phyloP scores from a whole-genome alignment of 2,329 filamentous ascomycete species.

The Colletotrichum incanum region DNA sequence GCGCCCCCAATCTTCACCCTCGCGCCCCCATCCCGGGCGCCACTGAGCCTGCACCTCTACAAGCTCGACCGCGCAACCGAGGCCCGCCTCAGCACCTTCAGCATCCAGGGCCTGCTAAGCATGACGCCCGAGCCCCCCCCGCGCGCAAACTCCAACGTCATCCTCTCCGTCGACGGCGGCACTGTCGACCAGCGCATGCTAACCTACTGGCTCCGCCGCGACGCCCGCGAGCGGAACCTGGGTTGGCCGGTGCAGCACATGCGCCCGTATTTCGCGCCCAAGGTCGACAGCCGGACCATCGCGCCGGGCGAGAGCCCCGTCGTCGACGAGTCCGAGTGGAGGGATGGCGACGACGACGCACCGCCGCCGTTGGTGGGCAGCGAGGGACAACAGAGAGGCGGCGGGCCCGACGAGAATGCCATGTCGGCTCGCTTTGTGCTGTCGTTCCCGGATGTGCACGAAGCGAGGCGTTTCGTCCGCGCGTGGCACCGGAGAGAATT shows the following conservation, averaged over 20 bases:
- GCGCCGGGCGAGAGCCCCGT: background rate
- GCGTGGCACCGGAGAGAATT: slow-evolving; percentile 57
- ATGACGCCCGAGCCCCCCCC: slow-evolving; percentile 40
- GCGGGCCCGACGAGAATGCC: slow-evolving; percentile 26
- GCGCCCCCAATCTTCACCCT: slow-evolving; percentile 64
- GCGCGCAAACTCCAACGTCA: slow-evolving; percentile 50
- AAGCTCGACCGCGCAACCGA: slow-evolving; percentile 46
- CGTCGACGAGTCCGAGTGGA: slow-evolving; percentile 10
- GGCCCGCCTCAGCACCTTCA: slow-evolving; percentile 46
- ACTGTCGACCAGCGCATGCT: slow-evolving; percentile 50
- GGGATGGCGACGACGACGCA: slow-evolving; percentile 11
- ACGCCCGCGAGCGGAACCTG: slow-evolving; percentile 57
- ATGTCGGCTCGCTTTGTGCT: slow-evolving; percentile 52
- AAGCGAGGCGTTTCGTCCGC: slow-evolving; percentile 59
- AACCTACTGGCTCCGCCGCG: slow-evolving; percentile 56
- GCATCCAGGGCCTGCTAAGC: slow-evolving; percentile 38
- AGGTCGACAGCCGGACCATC: slow-evolving; percentile 1
- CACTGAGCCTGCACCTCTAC: slow-evolving; percentile 43
- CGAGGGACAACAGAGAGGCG: background rate
- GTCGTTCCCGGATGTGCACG: slow-evolving; percentile 49
- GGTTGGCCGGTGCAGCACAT: slow-evolving; percentile 45
- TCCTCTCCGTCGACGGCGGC: slow-evolving; percentile 56
- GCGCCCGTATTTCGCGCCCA: slow-evolving; percentile 40
- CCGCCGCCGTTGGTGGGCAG: slow-evolving; percentile 14
- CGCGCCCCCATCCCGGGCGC: slow-evolving; percentile 57